These are phyloP conservation scores for Hypoxylon sp. DNA, from an alignment of 2,329 filamentous ascomycete species.

Conservation along the genomic window DNA sequence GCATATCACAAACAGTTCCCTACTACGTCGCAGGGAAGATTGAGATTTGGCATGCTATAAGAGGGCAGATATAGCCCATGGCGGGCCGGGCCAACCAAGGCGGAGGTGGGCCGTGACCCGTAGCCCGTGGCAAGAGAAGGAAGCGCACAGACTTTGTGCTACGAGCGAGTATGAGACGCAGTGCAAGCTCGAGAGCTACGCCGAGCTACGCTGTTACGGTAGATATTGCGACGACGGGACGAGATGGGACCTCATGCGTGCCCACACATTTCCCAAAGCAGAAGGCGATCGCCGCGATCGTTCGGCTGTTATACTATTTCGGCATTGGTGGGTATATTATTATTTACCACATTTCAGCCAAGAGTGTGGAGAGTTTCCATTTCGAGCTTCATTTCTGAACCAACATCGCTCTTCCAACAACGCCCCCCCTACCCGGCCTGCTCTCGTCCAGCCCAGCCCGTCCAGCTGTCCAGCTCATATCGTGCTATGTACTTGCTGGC, in stretches of 20 bases:
- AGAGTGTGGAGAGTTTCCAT: slow-evolving; percentile 30
- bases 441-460: too few relatives aligned
- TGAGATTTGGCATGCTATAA: slow-evolving; percentile 25
- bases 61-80: slow-evolving; percentile 18
- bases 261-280: slow-evolving; percentile 7
- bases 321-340: slow-evolving; percentile 29
- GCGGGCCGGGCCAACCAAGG: too few relatives aligned
- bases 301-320: slow-evolving; percentile 31
- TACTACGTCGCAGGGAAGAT: slow-evolving; percentile 13
- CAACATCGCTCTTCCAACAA: not conserved
- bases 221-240: slow-evolving; percentile 30
- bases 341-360: slow-evolving; percentile 25
- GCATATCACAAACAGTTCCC: slow-evolving; percentile 25
- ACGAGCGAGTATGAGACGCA: too few relatives aligned
- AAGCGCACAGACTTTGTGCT: too few relatives aligned
- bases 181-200: too few relatives aligned
- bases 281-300: slow-evolving; percentile 27
- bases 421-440: not conserved
- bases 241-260: slow-evolving; percentile 22
- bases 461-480: not conserved
- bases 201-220: too few relatives aligned
- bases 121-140: too few relatives aligned
- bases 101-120: slow-evolving; percentile 1
- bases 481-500: too few relatives aligned
- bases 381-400: slow-evolving; percentile 30